phyloP scores from a whole-genome alignment of 306 rosid genomes.

The Vigna nakashimae region DNA sequence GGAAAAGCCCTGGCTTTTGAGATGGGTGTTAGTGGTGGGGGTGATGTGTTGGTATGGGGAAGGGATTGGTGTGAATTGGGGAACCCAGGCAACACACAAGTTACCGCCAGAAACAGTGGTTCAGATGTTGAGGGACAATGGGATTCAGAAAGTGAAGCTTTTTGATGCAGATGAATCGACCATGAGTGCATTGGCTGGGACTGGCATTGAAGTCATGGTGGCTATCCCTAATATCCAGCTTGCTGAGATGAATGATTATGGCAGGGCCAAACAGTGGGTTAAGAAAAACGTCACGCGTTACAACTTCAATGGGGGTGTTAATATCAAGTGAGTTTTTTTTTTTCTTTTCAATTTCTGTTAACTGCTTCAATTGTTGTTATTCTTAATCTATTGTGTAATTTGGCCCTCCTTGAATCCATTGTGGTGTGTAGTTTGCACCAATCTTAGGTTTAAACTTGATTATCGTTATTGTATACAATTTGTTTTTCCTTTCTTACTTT shows the following conservation, averaged over 20 bases:
- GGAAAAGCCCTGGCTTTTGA: constrained; percentile 49
- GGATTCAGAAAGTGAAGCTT: constrained; percentile 88
- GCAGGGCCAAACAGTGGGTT: constrained; percentile 83
- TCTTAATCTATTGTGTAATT: background rate
- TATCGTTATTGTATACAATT: background rate
- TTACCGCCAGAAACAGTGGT: constrained; percentile 80
- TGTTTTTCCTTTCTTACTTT: background rate
- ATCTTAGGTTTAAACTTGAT: background rate
- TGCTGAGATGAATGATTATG: constrained; percentile 60
- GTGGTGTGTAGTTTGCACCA: background rate
- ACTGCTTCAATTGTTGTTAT: background rate
- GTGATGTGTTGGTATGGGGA: constrained; percentile 55
- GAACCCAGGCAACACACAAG: constrained; percentile 81
- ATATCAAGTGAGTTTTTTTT: constrained; percentile 65
- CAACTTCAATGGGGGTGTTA: constrained; percentile 86
- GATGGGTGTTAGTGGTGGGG: constrained; percentile 52
- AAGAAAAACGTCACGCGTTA: constrained; percentile 73
- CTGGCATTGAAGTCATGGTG: constrained; percentile 88
- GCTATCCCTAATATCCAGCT: constrained; percentile 96
- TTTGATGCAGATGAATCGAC: constrained; percentile 82
- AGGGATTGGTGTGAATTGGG: constrained; percentile 98
- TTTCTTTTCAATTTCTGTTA: background rate
- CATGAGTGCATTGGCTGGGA: constrained; percentile 82
- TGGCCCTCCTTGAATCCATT: background rate
- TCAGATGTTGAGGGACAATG: constrained; percentile 85